These are phyloP conservation scores for Alternaria ethzedia DNA, from an alignment of 2,329 filamentous ascomycete genomes.

Conservation along the genomic window DNA sequence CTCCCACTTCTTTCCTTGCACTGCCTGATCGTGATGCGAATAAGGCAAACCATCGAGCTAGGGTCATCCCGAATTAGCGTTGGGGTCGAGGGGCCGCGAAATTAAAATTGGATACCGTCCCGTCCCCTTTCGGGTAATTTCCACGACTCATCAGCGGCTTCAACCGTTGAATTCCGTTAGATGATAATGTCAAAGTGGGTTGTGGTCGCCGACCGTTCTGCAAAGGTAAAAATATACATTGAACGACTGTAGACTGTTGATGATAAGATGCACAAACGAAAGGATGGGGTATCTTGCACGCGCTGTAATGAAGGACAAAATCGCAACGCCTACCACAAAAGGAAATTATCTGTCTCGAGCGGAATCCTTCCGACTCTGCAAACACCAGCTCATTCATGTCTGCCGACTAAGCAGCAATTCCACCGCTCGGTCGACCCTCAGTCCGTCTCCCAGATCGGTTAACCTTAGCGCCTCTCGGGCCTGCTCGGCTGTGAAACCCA, in stretches of 20 bases:
- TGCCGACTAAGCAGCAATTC: constrained; percentile 55
- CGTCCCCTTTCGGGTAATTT: background rate
- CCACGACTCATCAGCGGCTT: background rate
- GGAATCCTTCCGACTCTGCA: background rate
- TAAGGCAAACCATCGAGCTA: background rate
- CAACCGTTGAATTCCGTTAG: background rate
- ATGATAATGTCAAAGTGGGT: background rate
- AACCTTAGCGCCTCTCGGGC: constrained; percentile 64
- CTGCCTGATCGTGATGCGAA: background rate
- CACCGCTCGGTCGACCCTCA: constrained; percentile 64
- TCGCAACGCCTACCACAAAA: background rate
- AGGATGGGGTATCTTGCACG: constrained; percentile 2
- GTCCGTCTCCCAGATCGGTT: constrained; percentile 65
- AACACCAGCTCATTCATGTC: constrained; percentile 1
- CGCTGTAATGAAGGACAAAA: background rate
- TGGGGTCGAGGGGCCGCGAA: background rate
- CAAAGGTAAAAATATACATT: background rate
- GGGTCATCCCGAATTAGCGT: background rate
- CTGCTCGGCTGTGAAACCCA: constrained; percentile 64
- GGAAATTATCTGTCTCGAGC: background rate
- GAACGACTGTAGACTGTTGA: background rate
- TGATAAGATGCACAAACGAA: background rate
- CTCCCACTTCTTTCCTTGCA: background rate
- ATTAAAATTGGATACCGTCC: background rate
- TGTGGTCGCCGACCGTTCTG: background rate